phyloP scores from a whole-genome alignment of 1,284 basidiomycete genomes.

The Ceratobasidium sp. region DNA sequence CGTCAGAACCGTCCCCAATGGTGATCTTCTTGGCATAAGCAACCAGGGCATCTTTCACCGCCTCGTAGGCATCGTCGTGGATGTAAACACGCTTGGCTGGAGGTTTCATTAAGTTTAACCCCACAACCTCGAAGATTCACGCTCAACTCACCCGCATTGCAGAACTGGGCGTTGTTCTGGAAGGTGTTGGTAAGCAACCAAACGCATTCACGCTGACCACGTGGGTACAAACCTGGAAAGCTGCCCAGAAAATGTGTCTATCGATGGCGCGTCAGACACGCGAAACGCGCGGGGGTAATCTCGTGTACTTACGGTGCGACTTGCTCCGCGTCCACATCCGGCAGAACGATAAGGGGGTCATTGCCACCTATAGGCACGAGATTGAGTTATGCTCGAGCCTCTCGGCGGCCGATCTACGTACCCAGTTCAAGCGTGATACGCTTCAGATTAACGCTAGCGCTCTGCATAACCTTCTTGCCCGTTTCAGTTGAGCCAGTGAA shows the following conservation, averaged over 20 bases:
- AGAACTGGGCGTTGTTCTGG: conserved; percentile 43
- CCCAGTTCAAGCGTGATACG: conserved; percentile 40
- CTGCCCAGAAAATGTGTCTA: conserved; percentile 41
- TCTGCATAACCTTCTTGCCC: conserved; percentile 39
- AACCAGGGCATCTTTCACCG: conserved; percentile 28
- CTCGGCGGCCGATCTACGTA: conserved; percentile 31
- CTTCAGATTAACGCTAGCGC: conserved; percentile 39
- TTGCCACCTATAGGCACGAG: conserved; percentile 24
- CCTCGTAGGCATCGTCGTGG: conserved; percentile 35
- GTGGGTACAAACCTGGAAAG: conserved; percentile 26
- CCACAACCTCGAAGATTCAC: neutral
- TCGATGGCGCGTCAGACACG: neutral
- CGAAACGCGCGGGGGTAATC: too few relatives aligned
- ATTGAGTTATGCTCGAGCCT: neutral
- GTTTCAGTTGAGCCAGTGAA: conserved; percentile 40
- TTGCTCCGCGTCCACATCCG: conserved; percentile 30
- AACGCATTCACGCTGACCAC: neutral
- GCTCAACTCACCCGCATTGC: conserved; percentile 36
- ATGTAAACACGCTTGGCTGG: conserved; percentile 39
- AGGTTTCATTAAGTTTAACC: neutral
- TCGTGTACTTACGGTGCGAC: conserved; percentile 30
- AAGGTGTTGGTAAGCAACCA: neutral
- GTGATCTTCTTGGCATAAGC: conserved; percentile 27
- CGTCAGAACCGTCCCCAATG: conserved; percentile 31
- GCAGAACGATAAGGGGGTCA: conserved; percentile 38